These are phyloP conservation scores for Apiospora sp. DNA, from an alignment of 2,329 filamentous ascomycete genomes.

Conservation along the genomic window DNA sequence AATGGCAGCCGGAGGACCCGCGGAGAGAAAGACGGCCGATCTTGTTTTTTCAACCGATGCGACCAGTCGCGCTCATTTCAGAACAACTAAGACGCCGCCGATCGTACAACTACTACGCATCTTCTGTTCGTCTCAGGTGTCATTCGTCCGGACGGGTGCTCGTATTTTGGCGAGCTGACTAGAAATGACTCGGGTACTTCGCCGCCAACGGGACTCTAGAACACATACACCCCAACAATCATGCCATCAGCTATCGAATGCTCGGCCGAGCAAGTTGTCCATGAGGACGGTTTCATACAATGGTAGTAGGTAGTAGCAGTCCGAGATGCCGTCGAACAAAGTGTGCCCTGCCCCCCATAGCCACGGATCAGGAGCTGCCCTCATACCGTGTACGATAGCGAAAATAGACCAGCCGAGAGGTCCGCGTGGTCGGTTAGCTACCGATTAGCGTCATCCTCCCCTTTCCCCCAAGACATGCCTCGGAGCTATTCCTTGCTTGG, in stretches of 20 bases:
- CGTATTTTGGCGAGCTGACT: not conserved
- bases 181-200: conserved; percentile 8
- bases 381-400: conserved; percentile 14
- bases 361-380: not conserved
- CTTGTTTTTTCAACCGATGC: conserved; percentile 1
- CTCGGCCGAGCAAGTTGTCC: not conserved
- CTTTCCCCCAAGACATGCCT: conserved; percentile 1
- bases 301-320: not conserved
- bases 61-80: not conserved
- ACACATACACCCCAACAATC: not conserved
- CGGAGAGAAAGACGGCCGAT: conserved; percentile 1
- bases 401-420: conserved; percentile 3
- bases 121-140: not conserved
- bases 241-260: not conserved
- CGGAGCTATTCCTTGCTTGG: conserved; percentile 19
- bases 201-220: not conserved
- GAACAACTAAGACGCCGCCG: not conserved
- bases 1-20: not conserved
- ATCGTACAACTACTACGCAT: not conserved
- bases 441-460: conserved; percentile 6
- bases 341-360: not conserved
- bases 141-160: not conserved
- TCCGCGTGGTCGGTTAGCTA: conserved; percentile 15
- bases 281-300: not conserved
- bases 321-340: not conserved